Percentiles rank a stretch among this genome's conserved stretches.
Conservation (phyloP, 2,329 filamentous ascomycete species). For the Neoarthrinium moseri region DNA sequence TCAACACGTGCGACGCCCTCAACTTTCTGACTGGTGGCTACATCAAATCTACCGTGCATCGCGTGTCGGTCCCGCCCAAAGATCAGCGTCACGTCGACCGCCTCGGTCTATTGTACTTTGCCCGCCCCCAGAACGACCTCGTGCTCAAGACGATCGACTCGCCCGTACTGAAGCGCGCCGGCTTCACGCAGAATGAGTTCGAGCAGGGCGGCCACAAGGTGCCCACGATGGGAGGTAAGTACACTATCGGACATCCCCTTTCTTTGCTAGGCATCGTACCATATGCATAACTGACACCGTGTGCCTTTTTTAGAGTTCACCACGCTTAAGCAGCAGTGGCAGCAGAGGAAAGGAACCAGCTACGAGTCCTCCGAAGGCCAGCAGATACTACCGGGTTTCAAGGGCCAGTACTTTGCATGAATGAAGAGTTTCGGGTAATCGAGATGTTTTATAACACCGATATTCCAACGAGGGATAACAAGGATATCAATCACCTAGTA, state of each 20-base stretch:
- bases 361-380: conserved; percentile 27
- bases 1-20: conserved; percentile 46
- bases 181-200: conserved; percentile 35
- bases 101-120: conserved; percentile 50
- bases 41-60: conserved; percentile 35
- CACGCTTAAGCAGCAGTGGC: conserved; percentile 34
- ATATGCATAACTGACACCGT: too few relatives aligned
- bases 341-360: conserved; percentile 27
- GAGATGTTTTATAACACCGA: too few relatives aligned
- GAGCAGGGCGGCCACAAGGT: conserved; percentile 28
- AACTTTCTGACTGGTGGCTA: conserved; percentile 45
- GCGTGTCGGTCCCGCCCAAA: conserved; percentile 34
- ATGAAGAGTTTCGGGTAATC: too few relatives aligned
- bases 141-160: conserved; percentile 36
- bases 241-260: too few relatives aligned
- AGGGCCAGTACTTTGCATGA: conserved; percentile 21
- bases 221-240: conserved; percentile 31
- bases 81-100: conserved; percentile 44
- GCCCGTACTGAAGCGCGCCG: conserved; percentile 32
- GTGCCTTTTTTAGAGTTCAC: conserved; percentile 30
- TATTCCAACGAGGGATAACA: too few relatives aligned
- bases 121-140: conserved; percentile 40
- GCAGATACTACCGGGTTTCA: conserved; percentile 33
- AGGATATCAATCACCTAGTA: too few relatives aligned
- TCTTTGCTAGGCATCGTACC: too few relatives aligned